phyloP scores from a whole-genome alignment of 805 yeast genomes.

The Yamadazyma takamatsuzukensis region DNA sequence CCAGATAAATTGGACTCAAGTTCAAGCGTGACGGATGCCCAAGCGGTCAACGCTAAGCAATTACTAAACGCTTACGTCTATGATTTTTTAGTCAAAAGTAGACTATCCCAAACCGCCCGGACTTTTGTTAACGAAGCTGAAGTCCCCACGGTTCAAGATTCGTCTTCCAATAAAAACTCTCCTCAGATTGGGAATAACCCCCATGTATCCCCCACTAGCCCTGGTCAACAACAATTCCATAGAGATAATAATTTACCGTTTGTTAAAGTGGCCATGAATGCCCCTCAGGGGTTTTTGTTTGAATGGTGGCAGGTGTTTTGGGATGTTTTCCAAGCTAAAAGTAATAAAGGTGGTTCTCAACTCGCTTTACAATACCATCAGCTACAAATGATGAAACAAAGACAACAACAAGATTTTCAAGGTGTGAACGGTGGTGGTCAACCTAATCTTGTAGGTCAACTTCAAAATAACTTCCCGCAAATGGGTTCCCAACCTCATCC shows the following conservation, averaged over 20 bases:
- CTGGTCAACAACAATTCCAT: slow-evolving; percentile 19
- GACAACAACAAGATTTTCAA: slow-evolving; percentile 44
- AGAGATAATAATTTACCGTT: slow-evolving; percentile 46
- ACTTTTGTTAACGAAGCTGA: slow-evolving; percentile 77
- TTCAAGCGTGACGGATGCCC: slow-evolving; percentile 28
- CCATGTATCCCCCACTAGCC: not conserved
- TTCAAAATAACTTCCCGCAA: slow-evolving; percentile 7
- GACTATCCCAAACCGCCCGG: slow-evolving; percentile 67
- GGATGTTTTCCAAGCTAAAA: slow-evolving; percentile 86
- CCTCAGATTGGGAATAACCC: too few species aligned
- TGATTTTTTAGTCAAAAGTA: slow-evolving; percentile 76
- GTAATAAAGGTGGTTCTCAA: slow-evolving; percentile 50
- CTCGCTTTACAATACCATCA: slow-evolving; percentile 71
- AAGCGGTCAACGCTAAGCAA: slow-evolving; percentile 52
- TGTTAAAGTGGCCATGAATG: slow-evolving; percentile 60
- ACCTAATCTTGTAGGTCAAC: not conserved
- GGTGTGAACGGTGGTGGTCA: slow-evolving; percentile 1
- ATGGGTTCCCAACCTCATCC: slow-evolving; percentile 1
- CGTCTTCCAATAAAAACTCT: slow-evolving; percentile 11
- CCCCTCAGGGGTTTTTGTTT: slow-evolving; percentile 80
- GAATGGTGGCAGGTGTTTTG: slow-evolving; percentile 98
- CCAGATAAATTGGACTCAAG: slow-evolving; percentile 3
- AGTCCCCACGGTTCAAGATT: slow-evolving; percentile 34
- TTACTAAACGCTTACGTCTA: slow-evolving; percentile 79
- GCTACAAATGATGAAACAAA: slow-evolving; percentile 54